Conservation (phyloP, 2,329 filamentous ascomycete genomes). For the Colletotrichum costaricense region DNA sequence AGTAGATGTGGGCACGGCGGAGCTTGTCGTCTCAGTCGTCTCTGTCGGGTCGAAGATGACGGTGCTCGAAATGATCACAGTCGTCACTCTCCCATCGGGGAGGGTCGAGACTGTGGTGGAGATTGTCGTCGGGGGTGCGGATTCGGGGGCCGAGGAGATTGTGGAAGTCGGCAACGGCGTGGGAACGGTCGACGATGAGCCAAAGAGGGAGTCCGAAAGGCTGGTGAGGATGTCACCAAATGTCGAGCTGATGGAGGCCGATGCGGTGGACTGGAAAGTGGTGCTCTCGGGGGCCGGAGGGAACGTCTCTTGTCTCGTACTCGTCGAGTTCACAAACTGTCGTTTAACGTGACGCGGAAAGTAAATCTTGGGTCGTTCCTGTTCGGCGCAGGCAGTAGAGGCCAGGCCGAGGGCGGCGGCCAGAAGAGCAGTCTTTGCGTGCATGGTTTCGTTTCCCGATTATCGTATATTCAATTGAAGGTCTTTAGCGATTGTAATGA, state of each 20-base stretch:
- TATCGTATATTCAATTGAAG: slow-evolving; percentile 6
- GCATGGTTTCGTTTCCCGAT: slow-evolving; percentile 55
- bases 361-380: slow-evolving; percentile 64
- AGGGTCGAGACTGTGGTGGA: slow-evolving; percentile 36
- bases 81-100: slow-evolving; percentile 39
- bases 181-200: slow-evolving; percentile 15
- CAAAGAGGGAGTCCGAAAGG: slow-evolving; percentile 36
- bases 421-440: slow-evolving; percentile 57
- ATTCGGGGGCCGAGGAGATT: slow-evolving; percentile 10
- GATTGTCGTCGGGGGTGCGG: slow-evolving; percentile 11
- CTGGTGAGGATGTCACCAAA: slow-evolving; percentile 34
- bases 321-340: slow-evolving; percentile 57
- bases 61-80: slow-evolving; percentile 42
- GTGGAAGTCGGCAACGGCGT: slow-evolving; percentile 13
- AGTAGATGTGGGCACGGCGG: slow-evolving; percentile 22
- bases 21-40: slow-evolving; percentile 27
- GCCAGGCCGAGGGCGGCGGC: slow-evolving; percentile 62
- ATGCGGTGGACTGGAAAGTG: slow-evolving; percentile 31
- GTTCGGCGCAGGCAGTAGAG: slow-evolving; percentile 56
- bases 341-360: slow-evolving; percentile 68
- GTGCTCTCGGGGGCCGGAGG: slow-evolving; percentile 40
- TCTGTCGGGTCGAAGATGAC: slow-evolving; percentile 34
- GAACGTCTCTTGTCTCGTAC: slow-evolving; percentile 43
- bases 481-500: slow-evolving; percentile 34
- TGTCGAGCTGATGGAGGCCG: background rate